These are phyloP conservation scores for Pleurostoma richardsiae DNA, from an alignment of 2,329 filamentous ascomycete species.

Conservation along the genomic window DNA sequence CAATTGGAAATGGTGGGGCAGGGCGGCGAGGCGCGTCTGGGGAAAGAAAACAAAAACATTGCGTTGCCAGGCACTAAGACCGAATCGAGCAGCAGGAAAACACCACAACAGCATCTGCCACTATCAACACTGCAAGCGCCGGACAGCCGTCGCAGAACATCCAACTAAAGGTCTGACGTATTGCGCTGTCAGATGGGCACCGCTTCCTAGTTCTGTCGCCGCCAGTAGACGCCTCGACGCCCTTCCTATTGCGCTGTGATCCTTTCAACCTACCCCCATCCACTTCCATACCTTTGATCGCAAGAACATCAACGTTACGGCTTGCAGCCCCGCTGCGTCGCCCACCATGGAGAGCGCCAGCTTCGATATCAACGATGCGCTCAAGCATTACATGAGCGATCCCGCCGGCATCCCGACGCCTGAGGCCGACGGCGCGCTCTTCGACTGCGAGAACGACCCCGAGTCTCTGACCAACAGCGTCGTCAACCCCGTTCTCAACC, in stretches of 20 bases:
- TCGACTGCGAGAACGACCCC: slow-evolving; percentile 90
- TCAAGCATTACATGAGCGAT: slow-evolving; percentile 96
- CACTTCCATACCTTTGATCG: too few relatives aligned
- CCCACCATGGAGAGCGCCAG: slow-evolving; percentile 65
- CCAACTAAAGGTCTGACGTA: too few relatives aligned
- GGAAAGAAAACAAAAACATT: slow-evolving; percentile 30
- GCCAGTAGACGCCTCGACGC: too few relatives aligned
- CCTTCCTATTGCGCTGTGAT: too few relatives aligned
- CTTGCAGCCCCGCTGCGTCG: neutral
- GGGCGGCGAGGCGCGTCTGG: slow-evolving; percentile 1
- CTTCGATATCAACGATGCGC: slow-evolving; percentile 94
- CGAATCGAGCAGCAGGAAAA: neutral
- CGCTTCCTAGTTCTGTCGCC: too few relatives aligned
- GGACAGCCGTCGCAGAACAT: too few relatives aligned
- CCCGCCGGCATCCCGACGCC: slow-evolving; percentile 76
- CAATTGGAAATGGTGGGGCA: neutral
- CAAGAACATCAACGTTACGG: neutral
- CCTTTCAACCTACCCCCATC: too few relatives aligned
- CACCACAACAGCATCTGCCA: neutral
- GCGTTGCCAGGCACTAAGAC: slow-evolving; percentile 18
- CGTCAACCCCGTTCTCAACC: slow-evolving; percentile 82
- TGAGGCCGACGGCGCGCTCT: slow-evolving; percentile 76
- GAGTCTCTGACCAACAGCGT: slow-evolving; percentile 73
- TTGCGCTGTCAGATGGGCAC: too few relatives aligned
- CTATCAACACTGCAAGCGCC: neutral